A percentile compares a stretch with the other conserved stretches of the same genome.
Conservation (phyloP, 208 protist genomes). For the Trypanosoma vivax region DNA sequence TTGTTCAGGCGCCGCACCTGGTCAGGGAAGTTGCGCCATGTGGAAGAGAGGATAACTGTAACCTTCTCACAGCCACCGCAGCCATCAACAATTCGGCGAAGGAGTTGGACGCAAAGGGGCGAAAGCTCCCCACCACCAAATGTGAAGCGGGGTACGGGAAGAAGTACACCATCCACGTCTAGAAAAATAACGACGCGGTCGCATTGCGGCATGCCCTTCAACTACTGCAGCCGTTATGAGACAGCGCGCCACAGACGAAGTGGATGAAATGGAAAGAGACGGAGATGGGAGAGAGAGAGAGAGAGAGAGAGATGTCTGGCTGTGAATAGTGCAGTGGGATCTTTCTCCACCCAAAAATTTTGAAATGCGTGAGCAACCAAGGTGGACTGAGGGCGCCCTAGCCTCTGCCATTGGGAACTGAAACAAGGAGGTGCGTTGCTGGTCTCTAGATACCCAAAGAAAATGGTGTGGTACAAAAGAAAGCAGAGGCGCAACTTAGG, state of each 20-base stretch:
- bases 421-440: no score
- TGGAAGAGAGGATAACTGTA: conserved; percentile 76
- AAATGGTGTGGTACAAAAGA: no score
- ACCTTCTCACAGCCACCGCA: conserved; percentile 52
- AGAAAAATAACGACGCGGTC: conserved; percentile 75
- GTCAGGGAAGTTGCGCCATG: conserved; percentile 67
- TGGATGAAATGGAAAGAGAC: no score
- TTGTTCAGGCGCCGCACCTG: conserved; percentile 66
- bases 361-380: no score
- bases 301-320: no score
- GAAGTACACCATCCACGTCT: conserved; percentile 80
- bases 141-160: conserved; percentile 71
- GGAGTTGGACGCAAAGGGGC: conserved; percentile 33
- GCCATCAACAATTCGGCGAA: conserved; percentile 32
- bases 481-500: no score
- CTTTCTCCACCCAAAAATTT: no score
- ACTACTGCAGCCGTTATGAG: neutral
- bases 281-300: no score
- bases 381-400: no score
- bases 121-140: conserved; percentile 79
- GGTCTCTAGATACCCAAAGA: no score
- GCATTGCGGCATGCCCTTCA: conserved; percentile 15
- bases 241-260: neutral
- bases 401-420: no score
- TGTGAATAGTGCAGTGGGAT: no score